Base-by-base conservation (phyloP, 1,284 basidiomycete species). In the Ganoderma sp. region DNA sequence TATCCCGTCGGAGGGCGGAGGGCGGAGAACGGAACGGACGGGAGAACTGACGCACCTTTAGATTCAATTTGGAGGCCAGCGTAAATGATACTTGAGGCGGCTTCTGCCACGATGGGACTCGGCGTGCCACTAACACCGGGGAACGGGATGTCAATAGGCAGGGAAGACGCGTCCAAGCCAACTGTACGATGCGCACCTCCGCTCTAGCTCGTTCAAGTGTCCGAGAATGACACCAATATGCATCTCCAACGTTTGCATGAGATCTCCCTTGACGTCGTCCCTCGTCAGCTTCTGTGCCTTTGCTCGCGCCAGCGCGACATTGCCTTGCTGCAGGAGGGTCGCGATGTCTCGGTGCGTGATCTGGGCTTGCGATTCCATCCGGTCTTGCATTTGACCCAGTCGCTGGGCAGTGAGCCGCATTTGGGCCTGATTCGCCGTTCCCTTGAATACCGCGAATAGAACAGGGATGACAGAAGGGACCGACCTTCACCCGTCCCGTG, bases 351-450 rank as follows among this genome's bases (percentile, higher is more conserved):
- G 83, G 70, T 89, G 84, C 17, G 84, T 86, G 54, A 90, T 86
- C 56, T 83, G 84, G 3, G 84, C 84, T 74, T 88, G 83, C 0
- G 89, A 87, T 71, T 92, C 90, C 71, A 88, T 85, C 75, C 85
- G 87, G 73, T 89, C 87, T 74, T 91, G 89, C 25, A 91, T 77
- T 73, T 92, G 90, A 25, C 88, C 89, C 58, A 93, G 81, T 59
- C 84, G 83, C 72, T 90, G 88, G 57, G 87, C 85, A 8, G 91
- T 85, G 39, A 86, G 81, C 68, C 88, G 85, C 56, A 93, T 81
- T 70, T 90, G 87, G 25, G 83, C 79, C 91, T 93, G 69, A 60
- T 69, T 37, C 52, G 17, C n/a, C 50, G 15, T 14, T 43, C 15
- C 41, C 22, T 32, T 69, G 64, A 59, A 64, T 43, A 34, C 45